Evolutionary conservation across 116 monocot genomes (phyloP).

Genomic region (Zostera marina): DNA sequence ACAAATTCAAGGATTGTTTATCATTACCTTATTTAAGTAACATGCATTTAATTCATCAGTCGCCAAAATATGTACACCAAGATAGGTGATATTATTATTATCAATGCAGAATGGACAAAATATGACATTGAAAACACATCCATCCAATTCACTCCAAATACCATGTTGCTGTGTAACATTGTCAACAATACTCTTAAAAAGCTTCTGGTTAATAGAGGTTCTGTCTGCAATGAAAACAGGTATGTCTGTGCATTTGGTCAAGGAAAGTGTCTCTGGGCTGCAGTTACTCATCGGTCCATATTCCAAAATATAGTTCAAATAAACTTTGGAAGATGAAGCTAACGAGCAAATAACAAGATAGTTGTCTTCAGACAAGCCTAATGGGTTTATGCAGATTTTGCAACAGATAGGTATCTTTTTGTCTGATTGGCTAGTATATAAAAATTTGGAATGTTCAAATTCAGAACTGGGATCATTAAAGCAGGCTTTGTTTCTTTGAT

Average conservation of each 20-base stretch:
- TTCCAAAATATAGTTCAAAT: constrained; percentile 25
- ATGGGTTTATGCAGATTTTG: constrained; percentile 32
- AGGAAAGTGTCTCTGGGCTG: constrained; percentile 8
- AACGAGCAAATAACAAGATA: constrained; percentile 39
- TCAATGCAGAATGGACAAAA: constrained; percentile 52
- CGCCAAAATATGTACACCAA: constrained; percentile 69
- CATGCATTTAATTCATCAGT: constrained; percentile 43
- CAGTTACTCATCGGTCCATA: constrained; percentile 15
- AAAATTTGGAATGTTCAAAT: constrained; percentile 1
- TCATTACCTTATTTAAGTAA: constrained; percentile 56
- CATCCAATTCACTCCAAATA: constrained; percentile 73
- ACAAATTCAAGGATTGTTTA: background rate
- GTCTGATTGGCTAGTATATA: constrained; percentile 5
- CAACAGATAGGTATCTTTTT: constrained; percentile 41
- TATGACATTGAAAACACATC: constrained; percentile 61
- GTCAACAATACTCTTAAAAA: constrained; percentile 14
- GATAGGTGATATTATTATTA: constrained; percentile 7
- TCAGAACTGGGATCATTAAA: background rate
- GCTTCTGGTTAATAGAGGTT: constrained; percentile 20
- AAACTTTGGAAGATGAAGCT: constrained; percentile 39
- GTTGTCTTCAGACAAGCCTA: constrained; percentile 38
- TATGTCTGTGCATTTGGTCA: constrained; percentile 6
- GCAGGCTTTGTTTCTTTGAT: constrained; percentile 10
- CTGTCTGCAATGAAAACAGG: constrained; percentile 24
- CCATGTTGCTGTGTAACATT: constrained; percentile 10